Evolutionary conservation across 2,329 filamentous ascomycete species (phyloP).

Genomic region (Trichoderma oligosporum): DNA sequence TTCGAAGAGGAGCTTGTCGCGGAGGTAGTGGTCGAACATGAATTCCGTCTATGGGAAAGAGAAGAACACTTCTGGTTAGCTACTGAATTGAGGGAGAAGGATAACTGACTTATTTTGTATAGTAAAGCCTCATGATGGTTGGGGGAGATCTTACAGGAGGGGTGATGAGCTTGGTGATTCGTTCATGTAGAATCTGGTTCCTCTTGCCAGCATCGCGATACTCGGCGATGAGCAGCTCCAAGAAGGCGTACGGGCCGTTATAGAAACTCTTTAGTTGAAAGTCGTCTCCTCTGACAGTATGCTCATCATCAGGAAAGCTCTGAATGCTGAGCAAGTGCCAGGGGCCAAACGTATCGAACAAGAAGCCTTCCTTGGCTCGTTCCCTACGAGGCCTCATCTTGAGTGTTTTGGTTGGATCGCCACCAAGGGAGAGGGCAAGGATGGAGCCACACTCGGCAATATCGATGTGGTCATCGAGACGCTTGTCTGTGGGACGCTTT

Average conservation of each 20-base stretch:
- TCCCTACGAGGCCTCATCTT: conserved; percentile 48
- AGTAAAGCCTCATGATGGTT: too few relatives aligned
- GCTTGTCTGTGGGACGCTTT: conserved; percentile 38
- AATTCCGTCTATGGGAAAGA: conserved; percentile 42
- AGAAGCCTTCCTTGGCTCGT: conserved; percentile 46
- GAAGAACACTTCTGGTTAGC: too few relatives aligned
- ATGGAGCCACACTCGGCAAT: conserved; percentile 58
- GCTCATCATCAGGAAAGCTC: conserved; percentile 57
- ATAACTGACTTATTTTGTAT: too few relatives aligned
- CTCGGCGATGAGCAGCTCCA: conserved; percentile 55
- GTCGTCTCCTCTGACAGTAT: conserved; percentile 53
- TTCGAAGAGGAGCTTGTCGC: conserved; percentile 58
- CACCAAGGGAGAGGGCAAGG: conserved; percentile 55
- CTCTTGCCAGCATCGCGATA: conserved; percentile 58
- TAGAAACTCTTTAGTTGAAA: conserved; percentile 50
- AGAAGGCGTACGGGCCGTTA: conserved; percentile 59
- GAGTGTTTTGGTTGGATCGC: conserved; percentile 47
- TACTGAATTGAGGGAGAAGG: conserved; percentile 17
- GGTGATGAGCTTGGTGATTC: conserved; percentile 56
- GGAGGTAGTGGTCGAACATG: conserved; percentile 53
- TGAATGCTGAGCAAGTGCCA: conserved; percentile 59
- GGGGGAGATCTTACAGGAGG: conserved; percentile 43
- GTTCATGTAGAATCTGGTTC: conserved; percentile 53
- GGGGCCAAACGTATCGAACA: conserved; percentile 56
- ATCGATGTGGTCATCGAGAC: conserved; percentile 50